Conservation (phyloP, 371 early-diverging fungal genomes). For the Lichtheimia corymbifera region DNA sequence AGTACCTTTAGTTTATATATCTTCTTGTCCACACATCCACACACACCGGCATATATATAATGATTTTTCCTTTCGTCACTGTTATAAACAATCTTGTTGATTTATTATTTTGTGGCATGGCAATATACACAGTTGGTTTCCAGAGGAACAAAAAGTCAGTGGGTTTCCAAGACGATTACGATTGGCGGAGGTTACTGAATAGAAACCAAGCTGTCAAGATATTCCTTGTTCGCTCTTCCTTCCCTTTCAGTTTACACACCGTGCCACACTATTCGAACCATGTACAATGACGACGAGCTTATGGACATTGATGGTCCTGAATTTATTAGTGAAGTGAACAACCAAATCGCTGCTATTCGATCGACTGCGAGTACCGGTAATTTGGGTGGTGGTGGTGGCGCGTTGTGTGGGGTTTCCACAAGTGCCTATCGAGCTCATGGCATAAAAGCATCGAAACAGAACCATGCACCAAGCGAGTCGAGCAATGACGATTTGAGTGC, state of each 20-base stretch:
- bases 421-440: too few species aligned
- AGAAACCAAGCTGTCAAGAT: constrained; percentile 2
- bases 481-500: not conserved
- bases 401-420: too few species aligned
- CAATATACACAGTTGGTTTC: too few species aligned
- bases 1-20: too few species aligned
- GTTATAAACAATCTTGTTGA: too few species aligned
- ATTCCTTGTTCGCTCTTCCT: not conserved
- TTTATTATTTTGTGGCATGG: too few species aligned
- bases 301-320: constrained; percentile 50
- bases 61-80: not conserved
- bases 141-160: too few species aligned
- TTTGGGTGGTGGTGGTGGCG: not conserved
- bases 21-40: not conserved
- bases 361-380: not conserved
- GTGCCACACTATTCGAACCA: not conserved
- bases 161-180: not conserved
- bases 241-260: not conserved
- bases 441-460: too few species aligned
- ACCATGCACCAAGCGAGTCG: too few species aligned
- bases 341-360: constrained; percentile 32
- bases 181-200: not conserved
- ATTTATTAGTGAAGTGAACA: constrained; percentile 32
- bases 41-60: not conserved
- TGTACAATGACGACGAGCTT: constrained; percentile 7